A percentile compares a stretch with the other conserved stretches of the same genome.
phyloP scores from a whole-genome alignment of 768 basidiomycete genomes.

The Lactifluus rugatus region DNA sequence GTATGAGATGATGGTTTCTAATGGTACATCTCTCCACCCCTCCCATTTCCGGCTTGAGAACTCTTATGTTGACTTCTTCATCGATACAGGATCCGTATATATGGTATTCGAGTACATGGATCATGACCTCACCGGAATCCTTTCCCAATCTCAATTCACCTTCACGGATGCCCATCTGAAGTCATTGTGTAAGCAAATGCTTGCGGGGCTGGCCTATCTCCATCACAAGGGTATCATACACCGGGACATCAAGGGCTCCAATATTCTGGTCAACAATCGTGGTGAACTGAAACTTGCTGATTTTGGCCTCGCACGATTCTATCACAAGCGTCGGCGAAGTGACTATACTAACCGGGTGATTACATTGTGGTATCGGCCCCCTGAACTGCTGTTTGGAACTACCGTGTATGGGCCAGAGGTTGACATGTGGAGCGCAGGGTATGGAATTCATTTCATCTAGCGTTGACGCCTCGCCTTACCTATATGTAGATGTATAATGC shows the following conservation, averaged over 20 bases:
- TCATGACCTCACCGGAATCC: conserved; percentile 90
- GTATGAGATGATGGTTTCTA: conserved; percentile 98
- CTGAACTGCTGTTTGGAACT: conserved; percentile 89
- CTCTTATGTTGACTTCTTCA: conserved; percentile 2
- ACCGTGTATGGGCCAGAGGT: conserved; percentile 96
- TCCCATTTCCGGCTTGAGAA: background rate
- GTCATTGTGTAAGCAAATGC: conserved; percentile 93
- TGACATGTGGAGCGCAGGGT: conserved; percentile 99
- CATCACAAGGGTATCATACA: conserved; percentile 96
- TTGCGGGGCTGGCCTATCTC: conserved; percentile 86
- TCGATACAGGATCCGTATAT: conserved; percentile 71
- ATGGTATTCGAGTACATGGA: conserved; percentile 99
- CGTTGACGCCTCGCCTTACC: background rate
- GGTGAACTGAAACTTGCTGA: conserved; percentile 95
- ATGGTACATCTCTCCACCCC: conserved; percentile 46
- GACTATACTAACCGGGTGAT: conserved; percentile 99
- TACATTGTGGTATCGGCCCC: conserved; percentile 96
- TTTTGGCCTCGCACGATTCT: conserved; percentile 95
- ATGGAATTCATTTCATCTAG: conserved; percentile 15
- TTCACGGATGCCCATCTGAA: conserved; percentile 88
- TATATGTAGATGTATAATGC: conserved; percentile 84
- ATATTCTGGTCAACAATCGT: conserved; percentile 84
- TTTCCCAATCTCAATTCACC: conserved; percentile 80
- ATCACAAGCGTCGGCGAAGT: conserved; percentile 77
- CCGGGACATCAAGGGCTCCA: conserved; percentile 98